phyloP scores from a whole-genome alignment of 2,329 filamentous ascomycete species.

The Sporothrix phasma region DNA sequence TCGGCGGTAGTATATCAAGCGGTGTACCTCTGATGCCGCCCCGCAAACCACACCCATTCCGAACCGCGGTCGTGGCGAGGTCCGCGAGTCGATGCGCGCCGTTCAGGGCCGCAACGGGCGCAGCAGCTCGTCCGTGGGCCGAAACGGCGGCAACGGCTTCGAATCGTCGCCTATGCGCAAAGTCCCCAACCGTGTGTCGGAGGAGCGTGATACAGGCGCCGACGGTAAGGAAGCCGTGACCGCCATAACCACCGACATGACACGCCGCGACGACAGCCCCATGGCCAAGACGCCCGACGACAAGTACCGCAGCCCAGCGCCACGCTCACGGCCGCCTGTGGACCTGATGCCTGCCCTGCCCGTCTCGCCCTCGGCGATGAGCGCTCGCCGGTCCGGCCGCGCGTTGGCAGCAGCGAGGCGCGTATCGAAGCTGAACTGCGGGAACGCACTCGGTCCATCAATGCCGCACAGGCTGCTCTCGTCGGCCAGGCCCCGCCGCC shows the following conservation, averaged over 20 bases:
- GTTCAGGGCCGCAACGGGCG: slow-evolving; percentile 48
- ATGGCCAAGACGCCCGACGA: slow-evolving; percentile 55
- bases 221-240: slow-evolving; percentile 1
- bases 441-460: slow-evolving; percentile 18
- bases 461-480: slow-evolving; percentile 9
- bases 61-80: slow-evolving; percentile 69
- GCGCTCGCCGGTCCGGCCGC: slow-evolving; percentile 14
- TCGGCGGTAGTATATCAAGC: slow-evolving; percentile 62
- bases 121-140: slow-evolving; percentile 33
- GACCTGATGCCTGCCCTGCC: slow-evolving; percentile 29
- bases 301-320: slow-evolving; percentile 46
- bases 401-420: neutral
- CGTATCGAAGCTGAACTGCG: slow-evolving; percentile 1
- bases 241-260: neutral
- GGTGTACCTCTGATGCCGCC: slow-evolving; percentile 84
- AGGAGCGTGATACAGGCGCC: slow-evolving; percentile 38
- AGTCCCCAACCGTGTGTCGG: slow-evolving; percentile 50
- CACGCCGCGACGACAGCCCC: slow-evolving; percentile 32
- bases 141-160: slow-evolving; percentile 21
- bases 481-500: slow-evolving; percentile 1
- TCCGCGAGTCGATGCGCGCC: slow-evolving; percentile 71
- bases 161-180: slow-evolving; percentile 54
- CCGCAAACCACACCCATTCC: slow-evolving; percentile 74
- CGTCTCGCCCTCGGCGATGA: slow-evolving; percentile 24
- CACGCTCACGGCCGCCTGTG: slow-evolving; percentile 48